Percentiles rank a stretch among this genome's conserved stretches.
phyloP scores from a whole-genome alignment of 2,329 filamentous ascomycete species.

The Raffaelea albimanens region DNA sequence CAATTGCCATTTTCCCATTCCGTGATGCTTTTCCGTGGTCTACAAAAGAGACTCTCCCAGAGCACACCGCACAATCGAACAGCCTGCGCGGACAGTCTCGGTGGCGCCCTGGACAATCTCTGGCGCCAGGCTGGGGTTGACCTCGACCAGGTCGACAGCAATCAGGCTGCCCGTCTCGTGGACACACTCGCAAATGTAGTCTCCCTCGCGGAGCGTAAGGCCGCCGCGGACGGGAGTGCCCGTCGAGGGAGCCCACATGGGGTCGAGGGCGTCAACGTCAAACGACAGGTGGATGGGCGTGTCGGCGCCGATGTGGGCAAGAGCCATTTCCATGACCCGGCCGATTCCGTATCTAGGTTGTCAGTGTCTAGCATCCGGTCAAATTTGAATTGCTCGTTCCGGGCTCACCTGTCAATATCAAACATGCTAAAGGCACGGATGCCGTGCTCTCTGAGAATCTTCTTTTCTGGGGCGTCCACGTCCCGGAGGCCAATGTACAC shows the following conservation, averaged over 20 bases:
- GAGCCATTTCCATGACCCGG: conserved; percentile 94
- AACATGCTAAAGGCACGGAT: conserved; percentile 99
- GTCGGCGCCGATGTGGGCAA: conserved; percentile 87
- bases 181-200: conserved; percentile 88
- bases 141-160: conserved; percentile 74
- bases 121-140: conserved; percentile 63
- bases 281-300: conserved; percentile 97
- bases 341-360: conserved; percentile 72
- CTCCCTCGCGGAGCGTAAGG: conserved; percentile 85
- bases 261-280: conserved; percentile 92
- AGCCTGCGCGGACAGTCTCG: conserved; percentile 84
- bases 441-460: conserved; percentile 74
- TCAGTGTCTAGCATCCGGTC: too few relatives aligned
- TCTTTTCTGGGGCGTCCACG: conserved; percentile 90
- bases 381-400: background rate
- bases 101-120: conserved; percentile 54
- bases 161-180: conserved; percentile 71
- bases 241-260: conserved; percentile 91
- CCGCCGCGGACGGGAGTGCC: conserved; percentile 92
- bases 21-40: too few relatives aligned
- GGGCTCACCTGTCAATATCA: conserved; percentile 74
- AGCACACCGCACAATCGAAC: conserved; percentile 83
- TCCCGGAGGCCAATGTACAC: conserved; percentile 96
- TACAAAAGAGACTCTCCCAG: conserved; percentile 69
- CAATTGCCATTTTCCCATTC: too few relatives aligned